Conservation (phyloP, 2,329 filamentous ascomycete species). For the Botryotinia globosa region DNA sequence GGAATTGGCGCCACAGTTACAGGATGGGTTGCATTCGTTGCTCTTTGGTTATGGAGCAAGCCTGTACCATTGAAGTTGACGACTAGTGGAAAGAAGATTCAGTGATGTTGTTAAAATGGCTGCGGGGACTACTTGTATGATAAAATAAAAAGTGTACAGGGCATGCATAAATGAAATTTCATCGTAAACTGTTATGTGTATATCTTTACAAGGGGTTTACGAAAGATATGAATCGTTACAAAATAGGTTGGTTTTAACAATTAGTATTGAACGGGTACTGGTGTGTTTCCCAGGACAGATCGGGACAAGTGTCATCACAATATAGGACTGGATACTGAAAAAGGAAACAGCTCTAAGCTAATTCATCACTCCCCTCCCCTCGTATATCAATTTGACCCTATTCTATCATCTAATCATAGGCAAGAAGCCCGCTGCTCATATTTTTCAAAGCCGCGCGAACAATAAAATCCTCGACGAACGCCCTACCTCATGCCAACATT, state of each 20-base stretch:
- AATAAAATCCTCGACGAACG: not conserved
- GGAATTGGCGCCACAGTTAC: constrained; percentile 80
- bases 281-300: not conserved
- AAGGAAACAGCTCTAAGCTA: not conserved
- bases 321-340: not conserved
- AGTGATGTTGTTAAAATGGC: constrained; percentile 32
- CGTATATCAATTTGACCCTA: not conserved
- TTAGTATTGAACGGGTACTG: not conserved
- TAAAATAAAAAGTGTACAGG: constrained; percentile 33
- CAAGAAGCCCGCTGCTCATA: not conserved
- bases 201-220: not conserved
- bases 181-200: not conserved
- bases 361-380: too few relatives aligned
- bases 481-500: not conserved
- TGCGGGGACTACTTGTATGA: constrained; percentile 30
- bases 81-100: constrained; percentile 42
- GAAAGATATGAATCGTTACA: not conserved
- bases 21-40: constrained; percentile 82
- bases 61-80: constrained; percentile 44
- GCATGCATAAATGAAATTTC: constrained; percentile 22
- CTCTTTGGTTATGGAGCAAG: constrained; percentile 80
- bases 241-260: not conserved
- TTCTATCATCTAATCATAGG: not conserved
- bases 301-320: not conserved
- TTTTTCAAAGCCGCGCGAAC: not conserved